Conservation (phyloP, 352 stramenopile genomes). For the Globisporangium mamillatum region DNA sequence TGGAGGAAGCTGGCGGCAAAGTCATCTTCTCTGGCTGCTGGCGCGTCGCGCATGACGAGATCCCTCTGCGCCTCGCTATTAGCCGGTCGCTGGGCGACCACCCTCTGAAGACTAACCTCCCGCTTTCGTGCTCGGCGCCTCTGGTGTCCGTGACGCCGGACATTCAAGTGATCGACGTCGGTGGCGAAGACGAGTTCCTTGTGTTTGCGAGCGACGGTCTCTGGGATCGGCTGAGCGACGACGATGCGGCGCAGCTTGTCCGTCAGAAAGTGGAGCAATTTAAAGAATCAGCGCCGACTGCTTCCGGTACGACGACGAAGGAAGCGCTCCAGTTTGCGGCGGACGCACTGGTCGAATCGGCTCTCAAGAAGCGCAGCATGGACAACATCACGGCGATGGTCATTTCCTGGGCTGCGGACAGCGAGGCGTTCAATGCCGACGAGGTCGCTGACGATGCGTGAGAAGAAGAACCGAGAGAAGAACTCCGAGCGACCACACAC, state of each 20-base stretch:
- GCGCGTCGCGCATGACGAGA: conserved; percentile 76
- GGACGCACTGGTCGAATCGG: conserved; percentile 61
- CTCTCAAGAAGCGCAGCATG: conserved; percentile 66
- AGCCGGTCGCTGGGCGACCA: conserved; percentile 79
- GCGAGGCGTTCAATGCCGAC: conserved; percentile 17
- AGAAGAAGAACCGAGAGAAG: background rate
- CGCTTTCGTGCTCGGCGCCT: conserved; percentile 51
- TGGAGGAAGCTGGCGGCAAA: conserved; percentile 67
- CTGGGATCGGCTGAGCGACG: conserved; percentile 74
- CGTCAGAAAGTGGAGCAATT: conserved; percentile 54
- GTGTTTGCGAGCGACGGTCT: conserved; percentile 79
- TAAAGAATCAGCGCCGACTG: conserved; percentile 14
- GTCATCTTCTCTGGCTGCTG: conserved; percentile 82
- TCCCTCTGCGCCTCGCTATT: conserved; percentile 68
- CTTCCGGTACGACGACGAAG: conserved; percentile 27
- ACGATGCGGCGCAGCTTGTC: conserved; percentile 59
- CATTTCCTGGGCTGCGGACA: conserved; percentile 40
- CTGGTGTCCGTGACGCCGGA: conserved; percentile 73
- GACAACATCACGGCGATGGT: conserved; percentile 86
- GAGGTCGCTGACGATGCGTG: conserved; percentile 19
- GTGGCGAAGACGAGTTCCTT: conserved; percentile 48
- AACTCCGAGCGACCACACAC: background rate
- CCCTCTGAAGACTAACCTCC: conserved; percentile 67
- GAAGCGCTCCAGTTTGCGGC: conserved; percentile 58
- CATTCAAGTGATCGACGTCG: conserved; percentile 64